These are phyloP conservation scores for Leccinum uliginosum DNA, from an alignment of 768 basidiomycete species.

Conservation along the genomic window DNA sequence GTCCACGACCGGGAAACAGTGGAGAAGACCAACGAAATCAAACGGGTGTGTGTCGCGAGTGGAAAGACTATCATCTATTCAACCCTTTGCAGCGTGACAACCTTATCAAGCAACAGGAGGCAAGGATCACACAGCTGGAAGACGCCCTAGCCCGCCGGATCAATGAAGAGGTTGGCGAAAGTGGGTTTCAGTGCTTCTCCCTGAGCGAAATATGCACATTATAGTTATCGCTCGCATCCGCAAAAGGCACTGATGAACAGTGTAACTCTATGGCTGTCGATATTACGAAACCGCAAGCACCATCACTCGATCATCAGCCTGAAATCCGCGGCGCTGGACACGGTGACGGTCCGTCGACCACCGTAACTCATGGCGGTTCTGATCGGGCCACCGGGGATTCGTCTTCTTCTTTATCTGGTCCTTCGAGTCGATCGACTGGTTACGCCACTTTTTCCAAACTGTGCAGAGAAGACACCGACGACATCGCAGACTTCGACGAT, in stretches of 20 bases:
- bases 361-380: constrained; percentile 4
- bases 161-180: constrained; percentile 29
- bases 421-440: constrained; percentile 21
- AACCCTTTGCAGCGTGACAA: constrained; percentile 42
- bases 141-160: constrained; percentile 42
- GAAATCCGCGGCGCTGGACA: constrained; percentile 17
- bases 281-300: constrained; percentile 9
- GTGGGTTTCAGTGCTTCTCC: constrained; percentile 9
- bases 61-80: constrained; percentile 5
- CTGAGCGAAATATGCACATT: constrained; percentile 13
- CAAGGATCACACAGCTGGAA: constrained; percentile 44
- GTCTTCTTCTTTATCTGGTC: neutral
- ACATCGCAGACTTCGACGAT: constrained; percentile 23
- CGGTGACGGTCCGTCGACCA: constrained; percentile 7
- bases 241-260: constrained; percentile 13
- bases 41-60: constrained; percentile 36
- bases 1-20: constrained; percentile 51
- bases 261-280: constrained; percentile 9
- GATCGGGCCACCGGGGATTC: constrained; percentile 9
- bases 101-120: constrained; percentile 39
- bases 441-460: constrained; percentile 23
- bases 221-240: constrained; percentile 9
- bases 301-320: constrained; percentile 13
- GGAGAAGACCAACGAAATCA: constrained; percentile 53
- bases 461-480: constrained; percentile 25